Evolutionary conservation across 805 yeast species (phyloP).

Genomic region (Saccharomycopsis sp.): DNA sequence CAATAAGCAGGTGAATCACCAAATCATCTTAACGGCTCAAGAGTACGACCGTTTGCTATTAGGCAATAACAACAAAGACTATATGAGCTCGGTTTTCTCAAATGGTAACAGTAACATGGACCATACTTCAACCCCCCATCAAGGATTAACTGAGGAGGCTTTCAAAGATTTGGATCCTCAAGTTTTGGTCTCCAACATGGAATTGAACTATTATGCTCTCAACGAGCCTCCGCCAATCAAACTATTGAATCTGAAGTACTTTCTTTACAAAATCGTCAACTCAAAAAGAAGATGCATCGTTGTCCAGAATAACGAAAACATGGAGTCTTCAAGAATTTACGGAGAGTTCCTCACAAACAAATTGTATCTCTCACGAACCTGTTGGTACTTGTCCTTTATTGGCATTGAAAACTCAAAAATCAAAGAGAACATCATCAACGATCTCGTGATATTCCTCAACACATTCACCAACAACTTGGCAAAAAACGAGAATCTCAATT

Average conservation of each 20-base stretch:
- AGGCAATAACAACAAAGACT: no score
- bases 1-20: conserved; percentile 1
- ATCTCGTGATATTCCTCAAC: conserved; percentile 11
- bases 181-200: background rate
- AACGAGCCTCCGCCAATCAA: conserved; percentile 11
- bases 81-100: no score
- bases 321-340: conserved; percentile 1
- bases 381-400: conserved; percentile 9
- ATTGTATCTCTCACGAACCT: conserved; percentile 11
- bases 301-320: background rate
- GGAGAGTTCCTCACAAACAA: conserved; percentile 16
- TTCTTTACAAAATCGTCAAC: conserved; percentile 15
- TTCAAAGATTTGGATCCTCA: background rate
- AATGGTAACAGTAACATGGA: no score
- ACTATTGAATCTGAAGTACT: conserved; percentile 13
- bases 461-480: background rate
- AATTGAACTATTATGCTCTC: background rate
- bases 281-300: conserved; percentile 3
- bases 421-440: conserved; percentile 18
- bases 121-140: no score
- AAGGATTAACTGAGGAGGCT: no score
- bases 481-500: background rate
- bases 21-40: conserved; percentile 4
- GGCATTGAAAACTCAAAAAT: conserved; percentile 12
- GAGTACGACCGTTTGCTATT: conserved; percentile 5